Base-by-base conservation (phyloP, 2,329 filamentous ascomycete species). In the Fusarium sp. region DNA sequence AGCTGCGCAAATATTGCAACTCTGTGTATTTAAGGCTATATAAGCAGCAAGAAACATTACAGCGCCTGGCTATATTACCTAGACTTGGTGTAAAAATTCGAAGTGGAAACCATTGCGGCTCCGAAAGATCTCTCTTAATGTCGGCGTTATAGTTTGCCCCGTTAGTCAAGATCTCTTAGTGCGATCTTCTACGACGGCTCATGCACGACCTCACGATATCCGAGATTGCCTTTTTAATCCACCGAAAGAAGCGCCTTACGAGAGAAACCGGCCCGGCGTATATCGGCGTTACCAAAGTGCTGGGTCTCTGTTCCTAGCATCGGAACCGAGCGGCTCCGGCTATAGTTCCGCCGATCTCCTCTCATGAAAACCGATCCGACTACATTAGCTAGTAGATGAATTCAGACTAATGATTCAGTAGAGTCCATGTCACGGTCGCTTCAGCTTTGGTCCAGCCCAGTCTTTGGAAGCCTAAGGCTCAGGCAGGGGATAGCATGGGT, bases 21-120 rank as follows among this genome's bases (percentile, higher is more conserved):
- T 16, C 26, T 30, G 9, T 4, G 9, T 22, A 16, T 47, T 15
- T 1, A 12, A 48, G 22, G 5, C n/a, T 0, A 13, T 13, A 7
- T 13, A 5, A 22, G 5, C 11, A 31, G n/a, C 4, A 50, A 9
- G 1, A 33, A 50, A 11, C 8, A 16, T 24, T 22, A 2, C 11
- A 13, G 11, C 13, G 5, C 16, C 1, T 3, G 10, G 4, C 9
- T 3, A 3, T 48, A 0, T 13, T 11, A 26, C 7, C 42, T 20
- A 16, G 5, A 14, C 12, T 10, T 20, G 6, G 16, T 44, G 11
- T 14, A 7, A 0, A 26, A 14, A 20, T 7, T 16, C 28, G 6
- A 7, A 55, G 26, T 56, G 13, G n/a, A 6, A 48, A 35, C 39
- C 12, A 10, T 22, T 58, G 55, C 42, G 55, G 42, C 55, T 50